Percentiles rank a stretch among this genome's conserved stretches.
These are phyloP conservation scores for Aspergillus sp. DNA, from an alignment of 2,329 filamentous ascomycete species.

Conservation along the genomic window DNA sequence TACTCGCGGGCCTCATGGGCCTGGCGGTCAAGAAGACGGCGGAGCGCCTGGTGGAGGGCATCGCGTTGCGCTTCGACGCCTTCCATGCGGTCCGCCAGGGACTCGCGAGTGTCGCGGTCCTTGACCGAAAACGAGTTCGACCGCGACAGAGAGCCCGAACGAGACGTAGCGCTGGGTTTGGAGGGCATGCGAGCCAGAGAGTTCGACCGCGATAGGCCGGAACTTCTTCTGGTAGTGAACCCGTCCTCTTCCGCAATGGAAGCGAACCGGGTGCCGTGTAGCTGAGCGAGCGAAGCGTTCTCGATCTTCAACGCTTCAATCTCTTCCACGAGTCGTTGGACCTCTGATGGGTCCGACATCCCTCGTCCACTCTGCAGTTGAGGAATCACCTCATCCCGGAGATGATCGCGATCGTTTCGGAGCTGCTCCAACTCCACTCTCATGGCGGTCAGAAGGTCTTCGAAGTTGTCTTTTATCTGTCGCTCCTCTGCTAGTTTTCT, in stretches of 20 bases:
- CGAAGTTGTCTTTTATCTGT: conserved; percentile 86
- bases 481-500: conserved; percentile 82
- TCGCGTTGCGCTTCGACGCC: conserved; percentile 93
- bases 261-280: conserved; percentile 52
- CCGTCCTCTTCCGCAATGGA: conserved; percentile 61
- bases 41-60: conserved; percentile 82
- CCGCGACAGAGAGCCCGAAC: conserved; percentile 55
- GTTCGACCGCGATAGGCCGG: conserved; percentile 41
- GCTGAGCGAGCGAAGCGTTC: conserved; percentile 47
- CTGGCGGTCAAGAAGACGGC: conserved; percentile 80
- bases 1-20: conserved; percentile 81
- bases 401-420: conserved; percentile 77
- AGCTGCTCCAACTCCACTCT: conserved; percentile 78
- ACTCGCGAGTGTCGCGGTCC: conserved; percentile 63
- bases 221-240: conserved; percentile 43
- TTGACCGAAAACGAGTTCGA: conserved; percentile 56
- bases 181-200: conserved; percentile 26
- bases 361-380: conserved; percentile 66
- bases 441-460: conserved; percentile 83
- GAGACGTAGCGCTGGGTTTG: conserved; percentile 22
- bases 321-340: conserved; percentile 81
- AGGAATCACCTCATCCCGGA: conserved; percentile 84
- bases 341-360: conserved; percentile 43
- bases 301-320: conserved; percentile 63
- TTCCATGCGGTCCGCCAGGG: conserved; percentile 75